Percentiles rank a stretch among this genome's conserved stretches.
Evolutionary conservation across 768 basidiomycete genomes (phyloP).

Genomic region (Boletus vermiculosoides): DNA sequence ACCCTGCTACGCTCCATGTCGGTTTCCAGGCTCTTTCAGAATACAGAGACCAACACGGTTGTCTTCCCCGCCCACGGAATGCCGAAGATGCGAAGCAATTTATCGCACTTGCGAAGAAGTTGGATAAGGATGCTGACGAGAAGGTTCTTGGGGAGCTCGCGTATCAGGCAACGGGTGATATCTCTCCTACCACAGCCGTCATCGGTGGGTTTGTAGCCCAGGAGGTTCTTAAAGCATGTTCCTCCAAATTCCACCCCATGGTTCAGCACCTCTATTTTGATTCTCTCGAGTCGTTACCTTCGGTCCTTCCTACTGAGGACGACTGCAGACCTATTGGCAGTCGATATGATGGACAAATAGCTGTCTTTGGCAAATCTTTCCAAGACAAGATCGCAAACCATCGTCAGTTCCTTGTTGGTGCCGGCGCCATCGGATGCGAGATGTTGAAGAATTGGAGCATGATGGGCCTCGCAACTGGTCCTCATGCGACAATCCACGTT

Average conservation of each 20-base stretch:
- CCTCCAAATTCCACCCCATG: conserved; percentile 97
- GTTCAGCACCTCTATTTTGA: conserved; percentile 96
- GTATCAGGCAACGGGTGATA: conserved; percentile 88
- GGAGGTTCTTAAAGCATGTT: conserved; percentile 94
- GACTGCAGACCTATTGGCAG: conserved; percentile 81
- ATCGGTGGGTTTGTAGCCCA: conserved; percentile 98
- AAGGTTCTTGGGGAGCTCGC: conserved; percentile 80
- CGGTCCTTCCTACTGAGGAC: conserved; percentile 67
- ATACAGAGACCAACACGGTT: conserved; percentile 61
- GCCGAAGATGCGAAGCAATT: conserved; percentile 71
- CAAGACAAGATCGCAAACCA: conserved; percentile 88
- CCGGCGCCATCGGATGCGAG: conserved; percentile 99
- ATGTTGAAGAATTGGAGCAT: conserved; percentile 99
- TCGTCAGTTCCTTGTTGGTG: conserved; percentile 94
- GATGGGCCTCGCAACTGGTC: conserved; percentile 89
- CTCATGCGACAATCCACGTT: conserved; percentile 80
- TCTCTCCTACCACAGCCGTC: conserved; percentile 89
- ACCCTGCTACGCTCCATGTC: conserved; percentile 84
- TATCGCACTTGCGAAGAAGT: conserved; percentile 73
- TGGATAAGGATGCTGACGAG: conserved; percentile 76
- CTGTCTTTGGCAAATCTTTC: conserved; percentile 92
- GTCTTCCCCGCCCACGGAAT: conserved; percentile 82
- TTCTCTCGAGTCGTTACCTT: conserved; percentile 91
- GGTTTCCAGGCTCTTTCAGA: conserved; percentile 93
- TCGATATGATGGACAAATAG: conserved; percentile 93